Evolutionary conservation across 2,329 filamentous ascomycete species (phyloP).

Genomic region (Diplodia intermedia): DNA sequence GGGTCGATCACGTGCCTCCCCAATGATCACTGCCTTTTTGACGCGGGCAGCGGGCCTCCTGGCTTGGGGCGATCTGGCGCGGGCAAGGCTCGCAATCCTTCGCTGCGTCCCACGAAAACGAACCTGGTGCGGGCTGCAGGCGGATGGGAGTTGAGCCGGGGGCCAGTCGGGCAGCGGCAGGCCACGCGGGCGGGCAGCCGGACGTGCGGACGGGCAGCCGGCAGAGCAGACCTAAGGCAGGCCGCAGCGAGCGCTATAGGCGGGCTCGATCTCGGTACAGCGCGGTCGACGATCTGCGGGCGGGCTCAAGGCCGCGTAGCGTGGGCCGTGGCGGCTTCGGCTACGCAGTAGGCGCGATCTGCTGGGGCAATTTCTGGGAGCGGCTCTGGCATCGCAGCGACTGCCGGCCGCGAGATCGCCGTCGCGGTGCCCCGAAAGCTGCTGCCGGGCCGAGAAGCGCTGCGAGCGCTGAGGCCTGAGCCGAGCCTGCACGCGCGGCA

Average conservation of each 20-base stretch:
- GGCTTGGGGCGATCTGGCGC: background rate
- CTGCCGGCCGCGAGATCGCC: slow-evolving; percentile 10
- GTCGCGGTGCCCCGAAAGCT: slow-evolving; percentile 8
- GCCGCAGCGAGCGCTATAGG: slow-evolving; percentile 7
- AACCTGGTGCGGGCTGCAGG: background rate
- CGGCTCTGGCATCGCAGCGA: slow-evolving; percentile 12
- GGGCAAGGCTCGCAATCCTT: slow-evolving; percentile 3
- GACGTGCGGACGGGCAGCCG: background rate
- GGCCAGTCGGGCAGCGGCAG: background rate
- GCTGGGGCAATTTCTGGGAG: slow-evolving; percentile 14
- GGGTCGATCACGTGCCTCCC: background rate
- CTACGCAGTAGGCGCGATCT: slow-evolving; percentile 1
- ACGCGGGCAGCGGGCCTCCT: background rate
- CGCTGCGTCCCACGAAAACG: slow-evolving; percentile 21
- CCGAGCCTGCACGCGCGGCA: slow-evolving; percentile 23
- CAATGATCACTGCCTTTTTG: background rate
- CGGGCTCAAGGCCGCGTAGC: slow-evolving; percentile 24
- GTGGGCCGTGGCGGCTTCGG: background rate
- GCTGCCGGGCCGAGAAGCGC: slow-evolving; percentile 20
- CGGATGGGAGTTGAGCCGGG: background rate
- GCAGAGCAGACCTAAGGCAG: background rate
- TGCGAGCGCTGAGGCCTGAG: background rate
- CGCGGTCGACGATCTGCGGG: slow-evolving; percentile 12
- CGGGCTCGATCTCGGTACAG: slow-evolving; percentile 4
- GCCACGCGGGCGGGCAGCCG: background rate